A percentile compares a stretch with the other conserved stretches of the same genome.
These are phyloP conservation scores for Gossypium rotundifolium DNA, from an alignment of 345 rosid genomes.

Conservation along the genomic window DNA sequence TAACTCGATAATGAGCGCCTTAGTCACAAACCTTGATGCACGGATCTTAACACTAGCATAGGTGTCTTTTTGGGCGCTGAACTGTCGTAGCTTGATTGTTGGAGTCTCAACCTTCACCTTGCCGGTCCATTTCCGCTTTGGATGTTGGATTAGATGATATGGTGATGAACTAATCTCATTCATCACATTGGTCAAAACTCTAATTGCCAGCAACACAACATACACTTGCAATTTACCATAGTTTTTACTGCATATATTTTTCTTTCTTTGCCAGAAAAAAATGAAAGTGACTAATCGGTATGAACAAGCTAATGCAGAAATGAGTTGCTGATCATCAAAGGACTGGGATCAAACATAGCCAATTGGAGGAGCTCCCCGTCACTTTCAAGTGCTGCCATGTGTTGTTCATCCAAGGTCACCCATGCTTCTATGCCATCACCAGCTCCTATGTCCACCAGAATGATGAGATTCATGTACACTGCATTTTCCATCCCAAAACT, in stretches of 20 bases:
- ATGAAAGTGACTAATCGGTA: not conserved
- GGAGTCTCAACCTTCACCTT: not conserved
- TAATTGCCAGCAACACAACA: not conserved
- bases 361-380: constrained; percentile 22
- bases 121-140: not conserved
- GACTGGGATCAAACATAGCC: constrained; percentile 34
- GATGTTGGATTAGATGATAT: not conserved
- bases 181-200: not conserved
- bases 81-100: not conserved
- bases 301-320: not conserved
- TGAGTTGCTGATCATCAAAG: constrained; percentile 7
- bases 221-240: not conserved
- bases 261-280: not conserved
- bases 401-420: constrained; percentile 39
- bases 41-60: too few relatives aligned
- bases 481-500: constrained; percentile 19
- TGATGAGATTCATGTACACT: constrained; percentile 26
- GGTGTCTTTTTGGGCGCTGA: not conserved
- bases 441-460: constrained; percentile 28
- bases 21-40: too few relatives aligned
- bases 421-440: constrained; percentile 49
- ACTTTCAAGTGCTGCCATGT: constrained; percentile 26
- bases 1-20: too few relatives aligned
- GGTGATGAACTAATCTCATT: not conserved
- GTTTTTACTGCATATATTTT: not conserved